Evolutionary conservation across 768 basidiomycete species (phyloP), one percentile per base, ranked within the genome.

Genomic region (Chlorophyllum brunneum): DNA sequence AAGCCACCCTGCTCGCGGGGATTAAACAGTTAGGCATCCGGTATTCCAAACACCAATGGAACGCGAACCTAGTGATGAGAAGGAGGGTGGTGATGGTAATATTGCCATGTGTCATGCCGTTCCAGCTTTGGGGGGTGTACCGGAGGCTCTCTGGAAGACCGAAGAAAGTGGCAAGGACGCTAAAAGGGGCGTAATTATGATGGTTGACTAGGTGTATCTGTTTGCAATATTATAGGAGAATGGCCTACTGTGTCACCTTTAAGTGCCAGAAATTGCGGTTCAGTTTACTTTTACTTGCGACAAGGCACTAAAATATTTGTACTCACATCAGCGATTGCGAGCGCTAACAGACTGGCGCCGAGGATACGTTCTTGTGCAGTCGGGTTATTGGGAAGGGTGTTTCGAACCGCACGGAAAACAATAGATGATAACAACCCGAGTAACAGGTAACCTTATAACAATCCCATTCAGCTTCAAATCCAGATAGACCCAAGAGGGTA

Each of bases 81-180:
- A 91, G 70, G 22, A 82, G 66, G 26, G 83, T 46, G 20, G 79
- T 77, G 52, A 82, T 69, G 2, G 86, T 82, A 61, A 89, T 83
- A 60, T 90, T 92, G 29, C 88, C 88, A 58, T 90, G 88, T 0
- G 82, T 86, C 73, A 79, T 84, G 23, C 73, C 62, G 64, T 89
- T 90, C 89, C 88, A 92, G 11, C 62, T 59, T 6, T 63, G 63
- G 30, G 78, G 69, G 23, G 71, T 67, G 54, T 74, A 82, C 42
- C 73, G 74, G 56, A 87, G 64, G 23, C 78, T 70, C 29, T 66
- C 58, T 0, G 89, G 89, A 24, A 89, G 75, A 6, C 77, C 77
- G 33, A 79, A 48, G 59, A 82, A 76, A 13, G 83, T 81, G 27
- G 72, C 75, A 15, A 69, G 61, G 56, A 90, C 78, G 61, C 88